Evolutionary conservation across 83 land plant genomes (phyloP).

Genomic region (Larix sibirica): DNA sequence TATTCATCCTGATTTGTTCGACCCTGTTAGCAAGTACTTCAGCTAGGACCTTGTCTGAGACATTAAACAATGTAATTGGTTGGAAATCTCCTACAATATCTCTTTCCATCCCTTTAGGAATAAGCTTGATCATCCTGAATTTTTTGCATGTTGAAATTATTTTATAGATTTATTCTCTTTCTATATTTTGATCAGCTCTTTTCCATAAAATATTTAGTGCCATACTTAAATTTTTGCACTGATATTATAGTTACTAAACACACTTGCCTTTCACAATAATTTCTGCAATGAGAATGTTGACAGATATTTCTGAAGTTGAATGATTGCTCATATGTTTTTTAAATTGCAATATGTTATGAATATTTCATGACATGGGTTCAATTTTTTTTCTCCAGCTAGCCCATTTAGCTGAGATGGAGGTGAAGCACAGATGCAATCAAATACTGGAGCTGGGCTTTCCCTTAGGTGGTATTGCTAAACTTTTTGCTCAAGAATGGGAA

Average conservation of each 20-base stretch:
- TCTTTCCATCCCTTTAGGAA: no score
- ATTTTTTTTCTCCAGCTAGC: constrained; percentile 71
- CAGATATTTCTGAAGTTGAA: background rate
- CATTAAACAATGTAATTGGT: no score
- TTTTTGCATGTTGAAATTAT: no score
- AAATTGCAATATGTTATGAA: no score
- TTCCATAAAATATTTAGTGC: background rate
- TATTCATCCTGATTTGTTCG: no score
- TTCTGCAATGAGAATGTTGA: background rate
- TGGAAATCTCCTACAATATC: no score
- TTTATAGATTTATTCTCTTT: no score
- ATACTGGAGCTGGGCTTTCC: constrained; percentile 92
- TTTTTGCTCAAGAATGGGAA: constrained; percentile 99
- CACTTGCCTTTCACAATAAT: background rate
- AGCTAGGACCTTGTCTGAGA: no score
- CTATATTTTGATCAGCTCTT: background rate
- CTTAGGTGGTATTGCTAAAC: constrained; percentile 88
- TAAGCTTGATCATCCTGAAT: no score
- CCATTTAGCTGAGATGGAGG: constrained; percentile 96
- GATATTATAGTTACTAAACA: background rate
- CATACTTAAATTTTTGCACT: background rate
- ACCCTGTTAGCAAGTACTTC: no score
- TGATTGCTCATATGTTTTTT: no score
- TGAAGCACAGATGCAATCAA: constrained; percentile 97
- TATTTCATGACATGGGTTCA: no score